These are phyloP conservation scores for Aspergillus sp. DNA, from an alignment of 2,329 filamentous ascomycete species.

Conservation along the genomic window DNA sequence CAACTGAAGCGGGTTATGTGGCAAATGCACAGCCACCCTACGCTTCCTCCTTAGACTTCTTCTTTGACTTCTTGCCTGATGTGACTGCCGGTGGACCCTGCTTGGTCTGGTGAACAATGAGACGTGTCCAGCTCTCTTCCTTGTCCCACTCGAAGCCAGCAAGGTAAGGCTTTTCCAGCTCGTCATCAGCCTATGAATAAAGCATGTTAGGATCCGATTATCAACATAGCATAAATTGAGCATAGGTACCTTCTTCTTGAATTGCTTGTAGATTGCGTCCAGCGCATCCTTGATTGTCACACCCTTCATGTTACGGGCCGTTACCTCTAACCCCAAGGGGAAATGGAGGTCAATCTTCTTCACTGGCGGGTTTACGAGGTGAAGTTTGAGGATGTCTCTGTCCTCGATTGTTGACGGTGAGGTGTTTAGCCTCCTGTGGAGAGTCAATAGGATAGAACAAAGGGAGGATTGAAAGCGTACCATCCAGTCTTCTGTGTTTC, in stretches of 20 bases:
- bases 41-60: constrained; percentile 50
- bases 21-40: constrained; percentile 17
- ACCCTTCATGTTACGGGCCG: constrained; percentile 86
- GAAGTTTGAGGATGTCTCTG: constrained; percentile 77
- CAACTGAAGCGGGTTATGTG: no score
- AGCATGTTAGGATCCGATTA: not conserved
- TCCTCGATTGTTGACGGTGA: constrained; percentile 78
- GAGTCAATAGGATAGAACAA: constrained; percentile 3
- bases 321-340: constrained; percentile 82
- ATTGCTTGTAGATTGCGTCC: constrained; percentile 93
- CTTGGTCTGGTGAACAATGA: constrained; percentile 83
- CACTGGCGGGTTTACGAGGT: constrained; percentile 76
- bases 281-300: constrained; percentile 97
- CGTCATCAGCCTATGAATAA: constrained; percentile 73
- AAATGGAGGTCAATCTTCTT: constrained; percentile 95
- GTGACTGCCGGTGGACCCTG: constrained; percentile 55
- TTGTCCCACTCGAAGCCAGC: constrained; percentile 96
- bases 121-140: constrained; percentile 83
- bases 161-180: constrained; percentile 82
- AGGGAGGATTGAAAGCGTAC: constrained; percentile 19
- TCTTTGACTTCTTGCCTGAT: constrained; percentile 63
- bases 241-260: constrained; percentile 83
- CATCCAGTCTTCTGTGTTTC: constrained; percentile 39
- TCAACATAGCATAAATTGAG: not conserved
- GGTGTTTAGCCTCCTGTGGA: constrained; percentile 84